These are phyloP conservation scores for Orbilia blumenaviensis DNA, from an alignment of 2,329 filamentous ascomycete genomes.

Conservation along the genomic window DNA sequence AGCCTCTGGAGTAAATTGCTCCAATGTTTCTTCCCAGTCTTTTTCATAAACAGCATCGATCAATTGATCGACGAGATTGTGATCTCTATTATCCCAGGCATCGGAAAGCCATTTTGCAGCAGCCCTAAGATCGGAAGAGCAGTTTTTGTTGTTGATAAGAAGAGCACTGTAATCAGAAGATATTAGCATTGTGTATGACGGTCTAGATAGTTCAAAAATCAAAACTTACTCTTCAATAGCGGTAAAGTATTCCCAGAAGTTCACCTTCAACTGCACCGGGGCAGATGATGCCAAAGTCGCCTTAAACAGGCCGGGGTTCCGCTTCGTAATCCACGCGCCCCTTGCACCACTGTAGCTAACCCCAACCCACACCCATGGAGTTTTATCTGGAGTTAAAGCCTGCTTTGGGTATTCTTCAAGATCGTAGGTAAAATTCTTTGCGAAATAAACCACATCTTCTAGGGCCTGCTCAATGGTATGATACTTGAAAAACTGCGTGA, in stretches of 20 bases:
- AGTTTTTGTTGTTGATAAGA: constrained; percentile 43
- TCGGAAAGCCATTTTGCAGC: constrained; percentile 48
- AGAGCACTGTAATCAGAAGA: constrained; percentile 41
- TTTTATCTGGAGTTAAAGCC: constrained; percentile 49
- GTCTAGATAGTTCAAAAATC: background rate
- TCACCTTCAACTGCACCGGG: constrained; percentile 59
- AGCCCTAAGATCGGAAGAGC: constrained; percentile 53
- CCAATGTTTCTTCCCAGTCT: constrained; percentile 25
- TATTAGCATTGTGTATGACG: too few species aligned
- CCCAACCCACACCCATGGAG: constrained; percentile 49
- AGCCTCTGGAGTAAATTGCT: background rate
- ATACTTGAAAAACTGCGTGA: constrained; percentile 59
- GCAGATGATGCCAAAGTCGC: constrained; percentile 55
- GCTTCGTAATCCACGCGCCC: constrained; percentile 55
- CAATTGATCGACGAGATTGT: constrained; percentile 60
- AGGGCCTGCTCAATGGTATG: constrained; percentile 62
- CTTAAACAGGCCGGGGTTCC: constrained; percentile 56
- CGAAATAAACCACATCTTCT: constrained; percentile 62
- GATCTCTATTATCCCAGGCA: constrained; percentile 56
- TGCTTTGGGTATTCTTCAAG: constrained; percentile 57
- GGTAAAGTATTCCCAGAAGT: constrained; percentile 62
- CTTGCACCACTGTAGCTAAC: constrained; percentile 56
- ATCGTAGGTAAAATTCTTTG: constrained; percentile 60
- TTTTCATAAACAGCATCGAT: constrained; percentile 55
- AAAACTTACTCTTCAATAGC: constrained; percentile 59